Conservation (phyloP, 805 yeast genomes). For the Candida saitoana region DNA sequence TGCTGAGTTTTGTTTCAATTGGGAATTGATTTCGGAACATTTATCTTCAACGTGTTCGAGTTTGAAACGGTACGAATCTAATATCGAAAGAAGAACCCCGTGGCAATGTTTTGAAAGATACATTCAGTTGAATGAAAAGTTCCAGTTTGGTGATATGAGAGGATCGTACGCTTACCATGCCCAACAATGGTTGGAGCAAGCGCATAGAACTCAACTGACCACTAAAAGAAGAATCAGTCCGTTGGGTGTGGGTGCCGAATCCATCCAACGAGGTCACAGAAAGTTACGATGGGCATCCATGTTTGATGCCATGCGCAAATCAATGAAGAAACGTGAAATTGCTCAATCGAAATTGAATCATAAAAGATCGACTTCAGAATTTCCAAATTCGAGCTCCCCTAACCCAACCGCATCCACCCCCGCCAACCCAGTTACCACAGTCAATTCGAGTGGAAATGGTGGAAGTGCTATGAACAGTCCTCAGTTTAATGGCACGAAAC, state of each 20-base stretch:
- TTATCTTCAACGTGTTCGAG: slow-evolving; percentile 62
- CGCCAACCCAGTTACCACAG: slow-evolving; percentile 8
- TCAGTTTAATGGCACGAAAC: slow-evolving; percentile 17
- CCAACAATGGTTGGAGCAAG: slow-evolving; percentile 88
- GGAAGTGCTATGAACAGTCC: slow-evolving; percentile 7
- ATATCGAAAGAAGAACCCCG: slow-evolving; percentile 91
- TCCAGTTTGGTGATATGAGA: slow-evolving; percentile 80
- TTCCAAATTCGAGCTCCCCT: slow-evolving; percentile 3
- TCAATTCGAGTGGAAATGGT: slow-evolving; percentile 8
- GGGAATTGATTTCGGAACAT: slow-evolving; percentile 87
- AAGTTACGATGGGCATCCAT: slow-evolving; percentile 93
- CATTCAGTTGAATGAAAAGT: slow-evolving; percentile 85
- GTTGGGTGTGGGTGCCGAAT: slow-evolving; percentile 87
- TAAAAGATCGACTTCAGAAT: slow-evolving; percentile 15
- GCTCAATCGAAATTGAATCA: slow-evolving; percentile 36
- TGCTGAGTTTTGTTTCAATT: slow-evolving; percentile 83
- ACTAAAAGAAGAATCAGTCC: slow-evolving; percentile 89
- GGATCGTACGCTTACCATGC: slow-evolving; percentile 83
- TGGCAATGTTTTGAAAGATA: slow-evolving; percentile 99
- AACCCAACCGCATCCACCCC: slow-evolving; percentile 6
- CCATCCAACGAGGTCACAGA: slow-evolving; percentile 89
- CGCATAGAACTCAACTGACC: slow-evolving; percentile 81
- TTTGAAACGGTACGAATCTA: slow-evolving; percentile 63
- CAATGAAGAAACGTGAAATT: slow-evolving; percentile 84
- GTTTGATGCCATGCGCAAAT: slow-evolving; percentile 91